phyloP scores from a whole-genome alignment of 2,329 filamentous ascomycete genomes.

The Juglanconis oblonga region DNA sequence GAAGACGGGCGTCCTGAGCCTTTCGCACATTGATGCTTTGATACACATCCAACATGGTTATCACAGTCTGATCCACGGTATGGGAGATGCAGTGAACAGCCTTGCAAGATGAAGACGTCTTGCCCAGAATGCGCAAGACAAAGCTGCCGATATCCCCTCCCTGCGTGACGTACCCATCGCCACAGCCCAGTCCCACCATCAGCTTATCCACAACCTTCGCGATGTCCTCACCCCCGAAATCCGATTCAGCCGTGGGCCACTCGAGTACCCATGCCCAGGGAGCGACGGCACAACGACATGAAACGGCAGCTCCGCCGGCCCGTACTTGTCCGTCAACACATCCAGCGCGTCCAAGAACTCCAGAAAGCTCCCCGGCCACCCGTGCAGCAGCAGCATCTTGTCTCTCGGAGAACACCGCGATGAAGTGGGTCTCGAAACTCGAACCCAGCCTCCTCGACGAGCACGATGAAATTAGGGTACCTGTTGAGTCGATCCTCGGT shows the following conservation, averaged over 20 bases:
- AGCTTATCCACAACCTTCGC: constrained; percentile 47
- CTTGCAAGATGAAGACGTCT: constrained; percentile 42
- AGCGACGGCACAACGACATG: constrained; percentile 55
- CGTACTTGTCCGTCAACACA: constrained; percentile 44
- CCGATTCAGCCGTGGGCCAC: constrained; percentile 41
- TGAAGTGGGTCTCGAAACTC: constrained; percentile 47
- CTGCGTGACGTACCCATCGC: constrained; percentile 48
- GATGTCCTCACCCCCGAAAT: constrained; percentile 39
- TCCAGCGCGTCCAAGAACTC: constrained; percentile 53
- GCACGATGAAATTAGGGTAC: constrained; percentile 44
- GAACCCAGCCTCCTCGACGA: constrained; percentile 31
- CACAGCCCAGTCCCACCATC: constrained; percentile 51
- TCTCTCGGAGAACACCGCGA: constrained; percentile 50
- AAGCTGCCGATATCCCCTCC: constrained; percentile 54
- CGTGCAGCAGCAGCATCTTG: constrained; percentile 49
- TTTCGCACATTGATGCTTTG: no score
- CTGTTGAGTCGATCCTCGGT: constrained; percentile 38
- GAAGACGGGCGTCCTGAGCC: no score
- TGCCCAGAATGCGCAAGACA: constrained; percentile 40
- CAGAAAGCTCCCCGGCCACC: constrained; percentile 51
- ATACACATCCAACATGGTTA: no score
- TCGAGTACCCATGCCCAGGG: constrained; percentile 50
- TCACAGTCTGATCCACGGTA: not conserved
- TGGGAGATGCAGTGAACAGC: constrained; percentile 29
- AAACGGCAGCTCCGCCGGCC: constrained; percentile 48